Conservation (phyloP, 2,329 filamentous ascomycete genomes). For the Fusarium abutilonis region DNA sequence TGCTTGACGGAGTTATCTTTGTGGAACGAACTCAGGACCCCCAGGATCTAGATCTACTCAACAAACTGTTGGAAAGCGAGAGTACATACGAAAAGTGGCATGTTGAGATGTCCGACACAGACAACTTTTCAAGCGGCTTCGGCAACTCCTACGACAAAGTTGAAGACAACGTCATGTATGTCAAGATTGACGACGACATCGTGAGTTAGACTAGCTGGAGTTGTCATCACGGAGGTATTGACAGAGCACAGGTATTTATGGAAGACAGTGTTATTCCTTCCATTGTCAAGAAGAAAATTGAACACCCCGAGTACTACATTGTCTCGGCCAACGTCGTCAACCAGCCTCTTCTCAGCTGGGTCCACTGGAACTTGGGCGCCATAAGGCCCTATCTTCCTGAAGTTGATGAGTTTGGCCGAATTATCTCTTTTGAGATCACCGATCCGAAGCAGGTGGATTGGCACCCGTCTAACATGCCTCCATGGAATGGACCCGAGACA, state of each 20-base stretch:
- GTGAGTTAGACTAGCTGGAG: slow-evolving; percentile 42
- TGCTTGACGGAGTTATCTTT: slow-evolving; percentile 58
- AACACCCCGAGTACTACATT: slow-evolving; percentile 60
- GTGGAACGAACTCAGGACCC: slow-evolving; percentile 54
- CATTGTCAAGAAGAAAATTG: slow-evolving; percentile 62
- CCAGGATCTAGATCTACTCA: slow-evolving; percentile 53
- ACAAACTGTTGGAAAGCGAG: slow-evolving; percentile 51
- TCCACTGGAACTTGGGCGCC: slow-evolving; percentile 64
- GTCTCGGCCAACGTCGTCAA: slow-evolving; percentile 68
- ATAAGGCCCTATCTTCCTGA: slow-evolving; percentile 65
- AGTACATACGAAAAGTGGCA: slow-evolving; percentile 52
- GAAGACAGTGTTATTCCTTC: slow-evolving; percentile 59
- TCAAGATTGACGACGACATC: slow-evolving; percentile 53
- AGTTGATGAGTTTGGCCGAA: slow-evolving; percentile 37
- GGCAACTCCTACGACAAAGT: slow-evolving; percentile 55
- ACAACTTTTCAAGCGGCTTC: slow-evolving; percentile 48
- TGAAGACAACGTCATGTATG: slow-evolving; percentile 57
- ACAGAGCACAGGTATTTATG: slow-evolving; percentile 47
- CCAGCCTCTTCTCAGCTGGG: slow-evolving; percentile 62
- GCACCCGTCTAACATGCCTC: slow-evolving; percentile 53
- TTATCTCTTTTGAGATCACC: slow-evolving; percentile 41
- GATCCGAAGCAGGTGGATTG: slow-evolving; percentile 45
- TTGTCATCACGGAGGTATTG: not conserved
- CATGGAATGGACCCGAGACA: slow-evolving; percentile 46
- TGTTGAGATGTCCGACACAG: slow-evolving; percentile 48